Evolutionary conservation across 2,329 filamentous ascomycete species (phyloP).

Genomic region (Pseudomassariella vexata): DNA sequence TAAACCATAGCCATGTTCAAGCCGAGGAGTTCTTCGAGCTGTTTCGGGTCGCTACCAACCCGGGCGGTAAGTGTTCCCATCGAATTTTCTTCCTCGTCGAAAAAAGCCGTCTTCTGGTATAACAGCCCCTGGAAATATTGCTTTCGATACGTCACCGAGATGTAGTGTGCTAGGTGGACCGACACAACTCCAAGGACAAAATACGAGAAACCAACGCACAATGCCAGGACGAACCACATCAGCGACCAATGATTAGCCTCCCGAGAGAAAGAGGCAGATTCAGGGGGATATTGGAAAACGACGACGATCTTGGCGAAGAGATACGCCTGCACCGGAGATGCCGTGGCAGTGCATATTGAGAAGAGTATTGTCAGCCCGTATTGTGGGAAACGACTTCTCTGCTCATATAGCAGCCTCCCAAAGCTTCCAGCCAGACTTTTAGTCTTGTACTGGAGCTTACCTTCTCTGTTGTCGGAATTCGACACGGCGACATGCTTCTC

Average conservation of each 20-base stretch:
- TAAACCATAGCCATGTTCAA: conserved; percentile 48
- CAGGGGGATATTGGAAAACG: conserved; percentile 35
- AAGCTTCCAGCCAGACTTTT: conserved; percentile 46
- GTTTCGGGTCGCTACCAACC: conserved; percentile 49
- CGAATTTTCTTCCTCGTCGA: conserved; percentile 54
- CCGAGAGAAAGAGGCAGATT: conserved; percentile 25
- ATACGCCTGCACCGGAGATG: conserved; percentile 46
- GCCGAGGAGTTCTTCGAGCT: conserved; percentile 57
- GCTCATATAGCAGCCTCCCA: conserved; percentile 51
- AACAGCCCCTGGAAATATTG: conserved; percentile 58
- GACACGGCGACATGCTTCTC: conserved; percentile 40
- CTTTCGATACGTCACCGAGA: conserved; percentile 49
- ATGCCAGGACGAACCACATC: conserved; percentile 59
- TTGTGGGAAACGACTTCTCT: conserved; percentile 42
- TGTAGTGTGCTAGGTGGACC: conserved; percentile 39
- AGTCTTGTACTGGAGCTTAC: conserved; percentile 24
- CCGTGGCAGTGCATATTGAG: conserved; percentile 35
- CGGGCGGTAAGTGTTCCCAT: conserved; percentile 54
- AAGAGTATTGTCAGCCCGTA: conserved; percentile 45
- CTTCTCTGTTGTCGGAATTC: conserved; percentile 17
- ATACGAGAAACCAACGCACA: conserved; percentile 46
- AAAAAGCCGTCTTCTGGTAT: conserved; percentile 53
- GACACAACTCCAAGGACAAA: conserved; percentile 40
- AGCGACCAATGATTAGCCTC: conserved; percentile 56
- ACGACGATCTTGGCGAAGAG: conserved; percentile 49